These are phyloP conservation scores for Barnettozyma wickerhamii DNA, from an alignment of 805 yeast species.

Conservation along the genomic window DNA sequence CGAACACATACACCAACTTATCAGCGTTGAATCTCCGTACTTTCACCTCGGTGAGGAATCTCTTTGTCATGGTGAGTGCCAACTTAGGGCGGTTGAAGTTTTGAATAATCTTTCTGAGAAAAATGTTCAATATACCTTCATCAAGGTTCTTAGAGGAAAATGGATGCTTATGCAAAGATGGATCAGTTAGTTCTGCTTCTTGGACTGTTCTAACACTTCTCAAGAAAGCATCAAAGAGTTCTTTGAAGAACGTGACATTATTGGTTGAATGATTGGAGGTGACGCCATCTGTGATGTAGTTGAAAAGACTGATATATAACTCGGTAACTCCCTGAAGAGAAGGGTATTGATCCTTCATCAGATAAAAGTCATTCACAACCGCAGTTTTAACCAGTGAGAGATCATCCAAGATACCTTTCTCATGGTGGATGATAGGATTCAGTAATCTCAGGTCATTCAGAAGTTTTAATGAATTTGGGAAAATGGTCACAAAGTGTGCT, in stretches of 20 bases:
- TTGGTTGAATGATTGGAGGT: not conserved
- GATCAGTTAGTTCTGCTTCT: slow-evolving; percentile 2
- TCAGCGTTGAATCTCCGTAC: slow-evolving; percentile 8
- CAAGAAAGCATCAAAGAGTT: slow-evolving; percentile 1
- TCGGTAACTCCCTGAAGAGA: slow-evolving; percentile 14
- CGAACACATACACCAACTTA: slow-evolving; percentile 2
- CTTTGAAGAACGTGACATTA: not conserved
- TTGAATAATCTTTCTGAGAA: slow-evolving; percentile 11
- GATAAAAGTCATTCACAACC: slow-evolving; percentile 9
- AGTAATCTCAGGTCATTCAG: slow-evolving; percentile 18
- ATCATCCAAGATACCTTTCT: not conserved
- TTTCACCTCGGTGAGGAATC: slow-evolving; percentile 7
- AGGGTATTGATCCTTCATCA: slow-evolving; percentile 9
- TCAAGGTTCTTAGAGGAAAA: slow-evolving; percentile 13
- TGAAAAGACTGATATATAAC: slow-evolving; percentile 15
- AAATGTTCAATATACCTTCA: slow-evolving; percentile 15
- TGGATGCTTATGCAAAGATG: slow-evolving; percentile 11
- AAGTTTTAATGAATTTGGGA: slow-evolving; percentile 8
- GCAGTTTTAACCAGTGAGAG: slow-evolving; percentile 2
- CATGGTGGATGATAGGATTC: slow-evolving; percentile 10
- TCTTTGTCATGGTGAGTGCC: slow-evolving; percentile 16
- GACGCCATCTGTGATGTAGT: slow-evolving; percentile 10
- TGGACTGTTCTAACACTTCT: slow-evolving; percentile 1
- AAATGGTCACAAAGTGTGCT: slow-evolving; percentile 21
- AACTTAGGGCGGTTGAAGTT: slow-evolving; percentile 9